Evolutionary conservation across 106 monocot genomes (phyloP).

Genomic region (Allium fistulosum): DNA sequence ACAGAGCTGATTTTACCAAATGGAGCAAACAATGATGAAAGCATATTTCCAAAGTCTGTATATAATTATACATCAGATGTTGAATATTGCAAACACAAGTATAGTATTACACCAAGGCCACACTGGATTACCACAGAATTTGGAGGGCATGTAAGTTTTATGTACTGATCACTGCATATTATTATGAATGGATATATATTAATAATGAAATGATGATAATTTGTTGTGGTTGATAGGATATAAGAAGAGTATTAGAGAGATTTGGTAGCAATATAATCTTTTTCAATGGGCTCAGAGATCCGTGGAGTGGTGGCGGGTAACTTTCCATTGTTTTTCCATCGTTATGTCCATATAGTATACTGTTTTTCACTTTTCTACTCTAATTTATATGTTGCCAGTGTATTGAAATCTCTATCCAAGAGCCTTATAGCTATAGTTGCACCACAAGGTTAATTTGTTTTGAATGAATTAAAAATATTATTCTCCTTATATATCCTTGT

Average conservation of each 20-base stretch:
- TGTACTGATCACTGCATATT: background rate
- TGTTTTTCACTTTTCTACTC: background rate
- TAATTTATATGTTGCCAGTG: background rate
- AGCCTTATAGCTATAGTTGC: constrained; percentile 12
- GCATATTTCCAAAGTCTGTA: constrained; percentile 26
- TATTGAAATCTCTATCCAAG: constrained; percentile 8
- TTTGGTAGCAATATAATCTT: constrained; percentile 49
- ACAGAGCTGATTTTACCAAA: constrained; percentile 28
- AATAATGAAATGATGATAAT: background rate
- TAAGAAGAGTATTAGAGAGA: constrained; percentile 22
- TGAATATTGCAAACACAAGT: background rate
- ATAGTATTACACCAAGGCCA: constrained; percentile 17
- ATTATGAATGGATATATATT: background rate
- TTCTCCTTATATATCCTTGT: background rate
- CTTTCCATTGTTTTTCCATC: background rate
- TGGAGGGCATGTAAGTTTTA: constrained; percentile 29
- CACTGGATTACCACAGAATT: constrained; percentile 37
- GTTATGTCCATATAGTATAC: background rate
- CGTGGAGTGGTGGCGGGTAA: constrained; percentile 63
- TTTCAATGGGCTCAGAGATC: constrained; percentile 55
- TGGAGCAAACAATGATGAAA: constrained; percentile 20
- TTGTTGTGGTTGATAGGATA: background rate
- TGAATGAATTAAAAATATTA: background rate
- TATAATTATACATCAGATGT: constrained; percentile 1
- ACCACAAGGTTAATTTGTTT: constrained; percentile 7